phyloP scores from a whole-genome alignment of 169 alveolate species.

The Eimeria necatrix region DNA sequence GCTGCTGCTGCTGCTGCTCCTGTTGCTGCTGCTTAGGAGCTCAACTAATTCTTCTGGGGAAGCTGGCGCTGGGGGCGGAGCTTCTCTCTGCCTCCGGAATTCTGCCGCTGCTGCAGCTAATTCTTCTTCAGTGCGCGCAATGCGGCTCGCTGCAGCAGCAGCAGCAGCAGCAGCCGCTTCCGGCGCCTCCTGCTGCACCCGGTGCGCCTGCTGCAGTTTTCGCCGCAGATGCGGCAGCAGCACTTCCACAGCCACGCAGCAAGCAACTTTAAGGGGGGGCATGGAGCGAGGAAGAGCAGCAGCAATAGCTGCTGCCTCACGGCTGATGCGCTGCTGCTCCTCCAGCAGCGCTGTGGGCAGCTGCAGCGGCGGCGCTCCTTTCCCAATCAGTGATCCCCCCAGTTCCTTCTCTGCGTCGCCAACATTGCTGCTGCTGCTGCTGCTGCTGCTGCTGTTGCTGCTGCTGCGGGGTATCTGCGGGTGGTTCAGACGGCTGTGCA shows the following conservation, averaged over 20 bases:
- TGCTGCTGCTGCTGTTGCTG: conserved; percentile 45
- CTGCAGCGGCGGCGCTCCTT: background rate
- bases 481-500: background rate
- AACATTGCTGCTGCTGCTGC: conserved; percentile 31
- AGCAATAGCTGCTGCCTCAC: conserved; percentile 47
- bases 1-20: conserved; percentile 40
- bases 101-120: conserved; percentile 15
- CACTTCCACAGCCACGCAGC: conserved; percentile 64
- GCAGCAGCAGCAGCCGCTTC: conserved; percentile 56
- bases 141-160: background rate
- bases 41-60: background rate
- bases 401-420: background rate
- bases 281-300: conserved; percentile 7
- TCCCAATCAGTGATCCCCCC: background rate
- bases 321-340: conserved; percentile 47
- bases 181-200: conserved; percentile 45
- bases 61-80: background rate
- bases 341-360: conserved; percentile 26
- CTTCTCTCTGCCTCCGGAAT: background rate
- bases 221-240: conserved; percentile 65
- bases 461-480: conserved; percentile 4
- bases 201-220: conserved; percentile 37
- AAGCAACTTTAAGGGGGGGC: background rate
- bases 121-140: background rate
- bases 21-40: background rate